phyloP scores from a whole-genome alignment of 2,329 filamentous ascomycete species.

The Scedosporium boydii region DNA sequence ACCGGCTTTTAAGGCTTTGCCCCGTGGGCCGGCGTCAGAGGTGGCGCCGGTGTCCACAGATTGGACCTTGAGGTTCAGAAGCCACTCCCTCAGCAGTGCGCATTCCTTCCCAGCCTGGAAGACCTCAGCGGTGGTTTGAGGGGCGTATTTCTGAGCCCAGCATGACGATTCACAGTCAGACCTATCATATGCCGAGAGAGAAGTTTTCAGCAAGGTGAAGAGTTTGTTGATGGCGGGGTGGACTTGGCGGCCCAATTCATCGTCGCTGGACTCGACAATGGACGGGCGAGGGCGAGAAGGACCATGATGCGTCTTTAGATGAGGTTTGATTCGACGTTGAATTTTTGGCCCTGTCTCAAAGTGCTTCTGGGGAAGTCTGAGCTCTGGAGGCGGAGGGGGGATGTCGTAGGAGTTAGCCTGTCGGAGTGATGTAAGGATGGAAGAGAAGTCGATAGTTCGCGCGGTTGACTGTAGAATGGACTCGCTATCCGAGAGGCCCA shows the following conservation, averaged over 20 bases:
- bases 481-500: conserved; percentile 29
- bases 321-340: conserved; percentile 34
- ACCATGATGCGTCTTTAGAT: conserved; percentile 28
- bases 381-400: conserved; percentile 32
- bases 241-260: conserved; percentile 22
- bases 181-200: conserved; percentile 70
- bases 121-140: conserved; percentile 57
- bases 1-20: conserved; percentile 17
- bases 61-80: conserved; percentile 65
- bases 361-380: conserved; percentile 45
- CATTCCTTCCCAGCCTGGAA: conserved; percentile 67
- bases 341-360: conserved; percentile 50
- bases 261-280: conserved; percentile 19
- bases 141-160: conserved; percentile 84
- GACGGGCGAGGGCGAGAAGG: conserved; percentile 3
- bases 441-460: conserved; percentile 16
- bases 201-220: conserved; percentile 48
- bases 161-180: conserved; percentile 61
- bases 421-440: conserved; percentile 18
- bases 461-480: conserved; percentile 28
- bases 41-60: conserved; percentile 58
- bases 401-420: conserved; percentile 26
- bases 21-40: conserved; percentile 16
- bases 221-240: conserved; percentile 54
- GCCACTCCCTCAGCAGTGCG: conserved; percentile 67